Base-by-base conservation (phyloP, 2,329 filamentous ascomycete genomes). In the Aspergillus fructus region DNA sequence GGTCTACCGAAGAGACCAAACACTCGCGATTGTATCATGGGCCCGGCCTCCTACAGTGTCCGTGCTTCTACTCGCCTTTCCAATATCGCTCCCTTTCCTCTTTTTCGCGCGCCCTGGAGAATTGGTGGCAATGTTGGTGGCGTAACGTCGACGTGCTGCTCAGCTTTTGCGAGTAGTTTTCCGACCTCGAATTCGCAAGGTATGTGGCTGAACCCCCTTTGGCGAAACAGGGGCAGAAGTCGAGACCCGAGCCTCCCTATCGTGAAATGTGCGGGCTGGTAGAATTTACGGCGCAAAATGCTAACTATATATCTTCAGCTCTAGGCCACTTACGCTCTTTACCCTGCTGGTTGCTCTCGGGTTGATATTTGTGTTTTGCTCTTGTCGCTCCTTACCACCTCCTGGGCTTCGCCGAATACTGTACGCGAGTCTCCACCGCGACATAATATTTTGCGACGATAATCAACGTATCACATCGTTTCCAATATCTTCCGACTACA, bases 371-470 rank as follows among this genome's bases (percentile, higher is more conserved):
- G 30, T 47, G 11, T 56, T 57, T 30, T 30, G 27, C 27, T 55
- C 27, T 52, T 58, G 55, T 64, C 60, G 48, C 58, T 67, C 62
- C 49, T 61, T 56, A 30, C 30, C 57, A 49, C 33, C 39, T 45
- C 40, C 34, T 43, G 27, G 34, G 24, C 39, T 43, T 49, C 39
- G 53, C 52, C 27, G 17, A 39, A 15, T 41, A 40, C 46, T 49
- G 12, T 33, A 43, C 27, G 52, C 5, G 33, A 49, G 42, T 30
- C 39, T 45, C 13, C 52, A 53, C 49, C 54, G 49, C 53, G 64
- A 56, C 45, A 72, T 71, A 69, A 63, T 63, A 64, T 42, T 56
- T 53, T 46, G 56, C 48, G 41, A 56, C 41, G 47, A 41, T 34
- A 65, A 68, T 49, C 21, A 33, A 41, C 58, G 23, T 23, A 53